These are phyloP conservation scores for Uromyces viciae-fabae DNA, from an alignment of 1,284 basidiomycete genomes.

Conservation along the genomic window DNA sequence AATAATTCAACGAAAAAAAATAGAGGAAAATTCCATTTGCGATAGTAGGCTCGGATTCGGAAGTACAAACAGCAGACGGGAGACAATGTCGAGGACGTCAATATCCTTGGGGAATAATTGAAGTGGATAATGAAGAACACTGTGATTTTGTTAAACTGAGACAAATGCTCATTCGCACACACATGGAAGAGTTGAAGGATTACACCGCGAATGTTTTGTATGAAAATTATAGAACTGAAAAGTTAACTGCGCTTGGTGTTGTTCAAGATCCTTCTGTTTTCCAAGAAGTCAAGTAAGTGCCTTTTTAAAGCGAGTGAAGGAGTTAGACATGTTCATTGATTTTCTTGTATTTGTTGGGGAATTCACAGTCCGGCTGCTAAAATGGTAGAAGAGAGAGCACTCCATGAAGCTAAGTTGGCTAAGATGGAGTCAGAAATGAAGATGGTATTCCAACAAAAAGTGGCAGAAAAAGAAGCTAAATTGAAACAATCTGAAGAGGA, in stretches of 20 bases:
- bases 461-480: conserved; percentile 95
- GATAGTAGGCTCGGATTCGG: conserved; percentile 82
- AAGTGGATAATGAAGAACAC: conserved; percentile 96
- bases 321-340: neutral
- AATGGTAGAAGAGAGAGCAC: conserved; percentile 84
- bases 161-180: conserved; percentile 94
- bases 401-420: conserved; percentile 70
- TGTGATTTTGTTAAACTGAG: conserved; percentile 97
- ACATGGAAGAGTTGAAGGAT: conserved; percentile 96
- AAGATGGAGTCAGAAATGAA: conserved; percentile 91
- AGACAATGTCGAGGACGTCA: conserved; percentile 82
- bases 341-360: neutral
- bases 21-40: conserved; percentile 93
- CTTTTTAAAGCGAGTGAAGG: neutral
- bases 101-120: conserved; percentile 95
- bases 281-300: conserved; percentile 90
- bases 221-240: conserved; percentile 93
- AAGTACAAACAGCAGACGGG: conserved; percentile 76
- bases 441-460: conserved; percentile 93
- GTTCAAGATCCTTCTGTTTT: conserved; percentile 92
- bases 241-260: conserved; percentile 89
- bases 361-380: conserved; percentile 76
- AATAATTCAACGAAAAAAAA: neutral
- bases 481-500: conserved; percentile 97
- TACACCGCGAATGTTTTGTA: conserved; percentile 89